Conservation (phyloP, 1,139 yeast genomes). For the Hanseniaspora uvarum region DNA sequence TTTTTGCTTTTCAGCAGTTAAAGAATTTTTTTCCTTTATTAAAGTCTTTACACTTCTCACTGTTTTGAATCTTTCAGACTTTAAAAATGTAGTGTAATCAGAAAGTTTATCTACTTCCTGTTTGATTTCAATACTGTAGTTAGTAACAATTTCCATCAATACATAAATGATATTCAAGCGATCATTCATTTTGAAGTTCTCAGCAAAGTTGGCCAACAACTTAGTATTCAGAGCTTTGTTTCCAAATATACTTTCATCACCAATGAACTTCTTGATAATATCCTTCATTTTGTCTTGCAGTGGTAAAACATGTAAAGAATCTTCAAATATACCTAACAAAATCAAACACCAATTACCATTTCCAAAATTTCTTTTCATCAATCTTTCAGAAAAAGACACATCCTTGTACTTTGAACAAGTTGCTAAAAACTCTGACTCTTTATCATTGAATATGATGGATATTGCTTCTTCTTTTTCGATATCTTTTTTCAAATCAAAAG, state of each 20-base stretch:
- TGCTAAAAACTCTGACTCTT: constrained; percentile 39
- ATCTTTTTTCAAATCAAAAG: constrained; percentile 21
- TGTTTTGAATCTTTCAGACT: constrained; percentile 30
- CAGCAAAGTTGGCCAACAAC: constrained; percentile 30
- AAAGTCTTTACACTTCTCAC: constrained; percentile 24
- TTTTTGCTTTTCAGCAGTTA: background rate
- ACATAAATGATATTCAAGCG: constrained; percentile 28
- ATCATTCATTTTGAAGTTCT: constrained; percentile 25
- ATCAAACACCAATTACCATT: constrained; percentile 83
- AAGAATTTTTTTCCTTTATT: constrained; percentile 10
- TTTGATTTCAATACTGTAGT: constrained; percentile 29
- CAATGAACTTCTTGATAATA: constrained; percentile 26
- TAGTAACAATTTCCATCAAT: constrained; percentile 27
- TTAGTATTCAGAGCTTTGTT: constrained; percentile 25
- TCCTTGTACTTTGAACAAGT: constrained; percentile 52
- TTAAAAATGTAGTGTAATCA: constrained; percentile 29
- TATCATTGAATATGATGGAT: constrained; percentile 17
- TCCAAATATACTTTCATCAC: constrained; percentile 20
- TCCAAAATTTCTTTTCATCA: constrained; percentile 61
- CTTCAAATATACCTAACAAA: constrained; percentile 56
- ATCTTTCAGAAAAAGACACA: constrained; percentile 64
- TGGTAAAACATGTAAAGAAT: constrained; percentile 27
- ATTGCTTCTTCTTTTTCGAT: constrained; percentile 21
- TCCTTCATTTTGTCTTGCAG: constrained; percentile 24
- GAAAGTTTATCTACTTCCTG: constrained; percentile 28